Evolutionary conservation across 306 rosid genomes (phyloP).

Genomic region (Sindora glabra): DNA sequence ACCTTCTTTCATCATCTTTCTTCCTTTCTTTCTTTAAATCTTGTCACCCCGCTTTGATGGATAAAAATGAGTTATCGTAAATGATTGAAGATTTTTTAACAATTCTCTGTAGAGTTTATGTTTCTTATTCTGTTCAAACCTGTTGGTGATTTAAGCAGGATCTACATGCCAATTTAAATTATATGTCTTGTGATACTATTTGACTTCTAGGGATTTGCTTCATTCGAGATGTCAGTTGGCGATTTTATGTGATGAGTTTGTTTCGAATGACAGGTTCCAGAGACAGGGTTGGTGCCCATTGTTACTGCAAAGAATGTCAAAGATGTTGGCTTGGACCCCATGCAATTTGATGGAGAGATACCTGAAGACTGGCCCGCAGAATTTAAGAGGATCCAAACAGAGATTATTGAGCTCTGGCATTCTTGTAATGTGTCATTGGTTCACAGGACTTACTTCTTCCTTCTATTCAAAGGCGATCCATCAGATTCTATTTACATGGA

Average conservation of each 20-base stretch:
- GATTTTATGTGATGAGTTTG: conserved; percentile 8
- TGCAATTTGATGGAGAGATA: conserved; percentile 40
- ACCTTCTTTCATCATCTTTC: conserved; percentile 8
- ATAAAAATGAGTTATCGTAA: too few relatives aligned
- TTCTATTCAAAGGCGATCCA: conserved; percentile 71
- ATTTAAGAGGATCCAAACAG: conserved; percentile 67
- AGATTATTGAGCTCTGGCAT: conserved; percentile 77
- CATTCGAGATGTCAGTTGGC: conserved; percentile 5
- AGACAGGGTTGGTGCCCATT: conserved; percentile 27
- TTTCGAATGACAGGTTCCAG: conserved; percentile 43
- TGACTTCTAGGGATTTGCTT: conserved; percentile 8
- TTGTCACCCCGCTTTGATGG: too few relatives aligned
- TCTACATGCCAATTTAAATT: too few relatives aligned
- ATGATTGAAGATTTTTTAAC: too few relatives aligned
- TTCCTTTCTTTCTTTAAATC: neutral
- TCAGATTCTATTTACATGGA: conserved; percentile 80
- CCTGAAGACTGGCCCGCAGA: conserved; percentile 66
- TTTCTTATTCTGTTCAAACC: too few relatives aligned
- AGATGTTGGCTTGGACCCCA: conserved; percentile 81
- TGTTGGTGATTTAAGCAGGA: too few relatives aligned
- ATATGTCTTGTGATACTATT: too few relatives aligned
- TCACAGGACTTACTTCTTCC: conserved; percentile 92
- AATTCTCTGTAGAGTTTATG: too few relatives aligned
- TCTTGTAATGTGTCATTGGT: conserved; percentile 79
- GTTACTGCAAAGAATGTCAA: conserved; percentile 40